These are phyloP conservation scores for Penicillium sp. DNA, from an alignment of 2,329 filamentous ascomycete genomes.

Conservation along the genomic window DNA sequence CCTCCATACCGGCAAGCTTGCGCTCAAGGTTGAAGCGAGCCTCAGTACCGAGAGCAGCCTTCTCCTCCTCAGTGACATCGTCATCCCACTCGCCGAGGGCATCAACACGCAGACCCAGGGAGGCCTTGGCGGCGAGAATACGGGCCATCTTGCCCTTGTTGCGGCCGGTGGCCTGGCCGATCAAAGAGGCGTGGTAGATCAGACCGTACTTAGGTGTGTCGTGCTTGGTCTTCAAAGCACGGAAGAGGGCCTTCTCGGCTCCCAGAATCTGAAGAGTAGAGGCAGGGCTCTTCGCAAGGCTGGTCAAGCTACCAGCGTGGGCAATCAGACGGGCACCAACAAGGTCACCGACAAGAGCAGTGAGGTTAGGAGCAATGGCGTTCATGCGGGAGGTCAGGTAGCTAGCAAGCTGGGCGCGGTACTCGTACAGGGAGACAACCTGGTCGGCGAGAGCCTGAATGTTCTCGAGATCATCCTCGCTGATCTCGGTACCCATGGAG, in stretches of 20 bases:
- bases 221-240: constrained; percentile 98
- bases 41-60: constrained; percentile 72
- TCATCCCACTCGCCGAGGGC: constrained; percentile 78
- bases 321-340: constrained; percentile 94
- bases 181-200: constrained; percentile 87
- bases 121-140: constrained; percentile 91
- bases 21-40: constrained; percentile 51
- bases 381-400: constrained; percentile 94
- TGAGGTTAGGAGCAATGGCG: constrained; percentile 94
- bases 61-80: constrained; percentile 84
- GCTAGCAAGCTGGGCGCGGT: constrained; percentile 80
- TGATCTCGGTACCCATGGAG: constrained; percentile 98
- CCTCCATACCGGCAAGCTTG: constrained; percentile 66
- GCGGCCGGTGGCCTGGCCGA: constrained; percentile 94
- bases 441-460: constrained; percentile 90
- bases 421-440: constrained; percentile 88
- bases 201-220: constrained; percentile 98
- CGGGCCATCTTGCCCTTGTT: constrained; percentile 99
- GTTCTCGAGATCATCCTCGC: constrained; percentile 86
- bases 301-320: constrained; percentile 91
- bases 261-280: constrained; percentile 97
- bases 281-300: constrained; percentile 89
- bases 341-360: constrained; percentile 85
- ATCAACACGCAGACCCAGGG: constrained; percentile 89
- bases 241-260: constrained; percentile 98